Conservation (phyloP, 805 yeast genomes). For the Candida ulmi region DNA sequence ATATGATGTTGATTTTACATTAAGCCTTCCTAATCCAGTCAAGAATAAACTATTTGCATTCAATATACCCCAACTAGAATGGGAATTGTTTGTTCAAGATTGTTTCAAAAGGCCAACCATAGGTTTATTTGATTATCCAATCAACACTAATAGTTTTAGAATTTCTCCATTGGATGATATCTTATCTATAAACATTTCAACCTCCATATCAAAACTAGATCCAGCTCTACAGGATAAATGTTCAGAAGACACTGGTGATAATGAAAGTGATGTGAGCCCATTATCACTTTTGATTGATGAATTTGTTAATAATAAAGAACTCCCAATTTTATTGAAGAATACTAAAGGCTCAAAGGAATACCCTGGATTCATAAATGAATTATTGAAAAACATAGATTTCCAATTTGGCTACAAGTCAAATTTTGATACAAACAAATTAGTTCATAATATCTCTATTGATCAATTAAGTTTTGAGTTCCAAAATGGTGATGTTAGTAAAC, state of each 20-base stretch:
- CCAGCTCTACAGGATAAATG: conserved; percentile 5
- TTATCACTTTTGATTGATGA: conserved; percentile 9
- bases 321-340: conserved; percentile 17
- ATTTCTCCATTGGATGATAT: conserved; percentile 11
- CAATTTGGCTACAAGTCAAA: conserved; percentile 12
- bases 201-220: conserved; percentile 5
- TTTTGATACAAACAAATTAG: conserved; percentile 14
- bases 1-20: conserved; percentile 20
- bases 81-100: conserved; percentile 32
- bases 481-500: conserved; percentile 26
- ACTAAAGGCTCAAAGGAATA: conserved; percentile 16
- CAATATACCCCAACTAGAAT: conserved; percentile 29
- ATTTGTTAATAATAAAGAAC: conserved; percentile 11
- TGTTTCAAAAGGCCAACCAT: conserved; percentile 28
- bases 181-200: conserved; percentile 8
- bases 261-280: conserved; percentile 9
- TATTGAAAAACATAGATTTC: conserved; percentile 10
- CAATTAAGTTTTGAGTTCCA: conserved; percentile 30
- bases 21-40: conserved; percentile 20
- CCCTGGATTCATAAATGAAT: conserved; percentile 17
- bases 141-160: conserved; percentile 8
- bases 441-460: conserved; percentile 33
- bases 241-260: too few species aligned
- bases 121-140: conserved; percentile 19
- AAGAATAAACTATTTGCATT: conserved; percentile 14